Evolutionary conservation across 805 yeast species (phyloP), one percentile per base, ranked within the genome.

Genomic region (Saturnispora gosingensis): DNA sequence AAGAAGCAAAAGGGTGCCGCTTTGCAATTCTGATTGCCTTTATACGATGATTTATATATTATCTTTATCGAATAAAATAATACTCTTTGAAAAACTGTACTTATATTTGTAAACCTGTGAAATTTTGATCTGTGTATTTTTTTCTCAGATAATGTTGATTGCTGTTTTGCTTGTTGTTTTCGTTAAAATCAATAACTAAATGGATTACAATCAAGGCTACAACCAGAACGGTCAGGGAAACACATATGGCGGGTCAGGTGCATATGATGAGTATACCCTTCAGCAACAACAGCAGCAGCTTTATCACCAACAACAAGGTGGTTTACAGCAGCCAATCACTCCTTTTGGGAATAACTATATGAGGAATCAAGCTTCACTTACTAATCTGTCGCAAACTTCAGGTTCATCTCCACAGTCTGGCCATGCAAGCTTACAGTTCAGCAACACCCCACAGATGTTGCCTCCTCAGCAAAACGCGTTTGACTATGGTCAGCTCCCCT

Each of bases 1-100:
- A 93, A 87, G 88, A 93, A 93, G 82, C 97, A 93, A 82, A 93
- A 93, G 89, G 99, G 99, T 78, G 97, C 88, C 81, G 99, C 99
- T 77, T 85, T 93, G 78, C 99, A 93, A 83, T 93, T 93, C 80
- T 93, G 85, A 85, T 76, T 54, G 51, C 51, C 27, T 49, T 47
- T 46, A 44, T 38, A 63, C 55, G 44, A 24, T 45, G 47, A 27
- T 24, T 30, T 45, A 30, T 45, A 34, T 45, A 45, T 38, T 38
- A 38, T 38, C 44, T 40, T 24, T 40, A 40, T 40, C 44, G 30
- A 40, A 40, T 40, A 39, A 39, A n/a, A 38, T 30, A 38, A 18
- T 38, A 38, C 42, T 38, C 42, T 38, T 38, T 38, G 42, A 38
- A 38, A 38, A 38, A n/a, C 20, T 8, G 10, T 38, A 8, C 7